phyloP scores from a whole-genome alignment of 1,284 basidiomycete species.

The Chondrostereum purpureum region DNA sequence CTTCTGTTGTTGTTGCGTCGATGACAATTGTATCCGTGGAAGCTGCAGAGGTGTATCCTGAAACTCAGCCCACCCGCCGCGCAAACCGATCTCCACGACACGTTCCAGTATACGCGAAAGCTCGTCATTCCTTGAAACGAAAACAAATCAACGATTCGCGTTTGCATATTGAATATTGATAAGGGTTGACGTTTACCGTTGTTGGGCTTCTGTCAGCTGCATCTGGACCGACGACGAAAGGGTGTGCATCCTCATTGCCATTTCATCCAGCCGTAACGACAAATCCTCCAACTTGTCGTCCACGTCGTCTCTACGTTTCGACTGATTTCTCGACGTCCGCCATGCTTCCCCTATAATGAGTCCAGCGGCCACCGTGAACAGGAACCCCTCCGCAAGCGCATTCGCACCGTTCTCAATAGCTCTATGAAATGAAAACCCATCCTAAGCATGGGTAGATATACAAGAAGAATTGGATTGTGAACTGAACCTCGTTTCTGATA shows the following conservation, averaged over 20 bases:
- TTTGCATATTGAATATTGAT: no score
- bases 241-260: conserved; percentile 39
- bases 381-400: conserved; percentile 79
- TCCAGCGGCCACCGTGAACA: conserved; percentile 72
- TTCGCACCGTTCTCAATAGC: conserved; percentile 89
- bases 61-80: conserved; percentile 35
- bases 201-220: conserved; percentile 33
- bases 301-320: conserved; percentile 69
- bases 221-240: conserved; percentile 41
- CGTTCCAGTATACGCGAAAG: conserved; percentile 61
- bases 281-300: conserved; percentile 69
- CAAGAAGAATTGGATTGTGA: no score
- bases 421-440: conserved; percentile 30
- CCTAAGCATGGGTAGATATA: no score
- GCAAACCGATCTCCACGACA: conserved; percentile 66
- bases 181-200: no score
- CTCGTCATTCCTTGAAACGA: conserved; percentile 50
- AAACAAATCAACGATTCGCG: no score
- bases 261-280: conserved; percentile 35
- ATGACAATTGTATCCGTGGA: no score
- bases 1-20: not conserved
- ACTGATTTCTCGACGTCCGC: conserved; percentile 67
- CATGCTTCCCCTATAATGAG: conserved; percentile 78
- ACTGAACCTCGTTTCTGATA: conserved; percentile 77
- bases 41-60: not conserved